Base-by-base conservation (phyloP, 345 rosid genomes). In the Melaleuca alternifolia region DNA sequence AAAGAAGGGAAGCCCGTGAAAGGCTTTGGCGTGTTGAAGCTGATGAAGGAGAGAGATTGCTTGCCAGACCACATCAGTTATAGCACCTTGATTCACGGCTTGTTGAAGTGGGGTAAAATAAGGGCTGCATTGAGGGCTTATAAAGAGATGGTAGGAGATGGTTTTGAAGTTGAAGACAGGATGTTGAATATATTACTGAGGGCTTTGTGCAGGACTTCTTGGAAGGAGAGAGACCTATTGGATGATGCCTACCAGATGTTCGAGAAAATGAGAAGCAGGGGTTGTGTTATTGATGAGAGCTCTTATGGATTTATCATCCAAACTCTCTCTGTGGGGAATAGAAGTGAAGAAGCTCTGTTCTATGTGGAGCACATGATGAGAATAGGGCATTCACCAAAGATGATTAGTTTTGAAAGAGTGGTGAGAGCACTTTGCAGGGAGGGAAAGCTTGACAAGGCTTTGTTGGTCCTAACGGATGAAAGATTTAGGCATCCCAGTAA, bases 1-100 rank as follows among this genome's bases (percentile, higher is more conserved):
- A 93, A 86, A 85, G 94, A 94, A 87, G 97, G 97, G 33, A 90
- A 85, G 87, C 95, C 96, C 10, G 1, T 85, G 54, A 76, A 89
- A 53, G 97, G 97, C 7, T 41, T 95, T 30, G 53, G 84, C 33
- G 90, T 94, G 86, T 88, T 95, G 86, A 91, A 88, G 88, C 89
- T 51, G 79, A 95, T 95, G 96, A 92, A 92, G 87, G 89, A 86
- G 88, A 91, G 86, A 15, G 89, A 90, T n/a, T 93, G 93, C 82
- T 1, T 3, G 61, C 95, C 95, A 12, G 94, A 95, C 89, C 20
- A 21, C 54, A 91, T 95, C 23, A 91, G 90, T 84, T 93, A 94
- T 86, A 88, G 90, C 87, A 93, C 97, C 16, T 84, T 93, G 85
- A 75, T 94, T 61, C 91, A 86, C 24, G 96, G 96, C 59, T 85